Percentiles rank a stretch among this genome's conserved stretches.
phyloP scores from a whole-genome alignment of 495 filamentous ascomycete genomes.

The Lasiosphaeria hispida region DNA sequence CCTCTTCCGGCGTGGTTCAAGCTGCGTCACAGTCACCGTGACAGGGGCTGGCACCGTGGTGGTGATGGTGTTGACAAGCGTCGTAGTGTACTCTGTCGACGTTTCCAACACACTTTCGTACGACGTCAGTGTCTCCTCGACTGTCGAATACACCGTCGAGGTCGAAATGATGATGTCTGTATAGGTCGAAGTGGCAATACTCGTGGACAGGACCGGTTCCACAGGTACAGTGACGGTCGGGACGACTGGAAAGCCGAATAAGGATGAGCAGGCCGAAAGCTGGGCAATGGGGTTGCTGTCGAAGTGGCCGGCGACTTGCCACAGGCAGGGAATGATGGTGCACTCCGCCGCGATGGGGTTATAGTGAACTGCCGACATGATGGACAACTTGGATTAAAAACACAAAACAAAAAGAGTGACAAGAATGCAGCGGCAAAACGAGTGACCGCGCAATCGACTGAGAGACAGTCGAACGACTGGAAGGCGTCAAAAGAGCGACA shows the following conservation, averaged over 20 bases:
- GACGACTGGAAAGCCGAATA: constrained; percentile 5
- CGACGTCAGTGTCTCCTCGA: background rate
- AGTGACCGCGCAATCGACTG: no score
- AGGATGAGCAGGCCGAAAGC: constrained; percentile 3
- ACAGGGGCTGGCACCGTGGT: background rate
- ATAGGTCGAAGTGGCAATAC: background rate
- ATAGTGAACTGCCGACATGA: background rate
- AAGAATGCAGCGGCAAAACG: no score
- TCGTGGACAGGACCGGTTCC: background rate
- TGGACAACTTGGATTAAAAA: no score
- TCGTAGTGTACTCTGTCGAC: constrained; percentile 8
- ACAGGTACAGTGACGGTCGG: constrained; percentile 1
- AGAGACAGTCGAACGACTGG: no score
- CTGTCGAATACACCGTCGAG: constrained; percentile 5
- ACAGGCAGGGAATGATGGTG: background rate
- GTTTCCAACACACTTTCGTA: constrained; percentile 4
- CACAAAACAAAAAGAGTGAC: no score
- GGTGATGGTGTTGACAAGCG: background rate
- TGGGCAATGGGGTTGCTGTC: constrained; percentile 6
- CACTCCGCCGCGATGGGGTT: constrained; percentile 1
- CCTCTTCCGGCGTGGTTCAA: background rate
- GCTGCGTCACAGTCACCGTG: no score
- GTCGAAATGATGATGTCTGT: constrained; percentile 4
- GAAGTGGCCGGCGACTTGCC: constrained; percentile 3
- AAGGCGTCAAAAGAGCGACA: no score